Evolutionary conservation across 495 filamentous ascomycete genomes (phyloP), one percentile per base, ranked within the genome.

Genomic region (Glutinoglossum americanum): DNA sequence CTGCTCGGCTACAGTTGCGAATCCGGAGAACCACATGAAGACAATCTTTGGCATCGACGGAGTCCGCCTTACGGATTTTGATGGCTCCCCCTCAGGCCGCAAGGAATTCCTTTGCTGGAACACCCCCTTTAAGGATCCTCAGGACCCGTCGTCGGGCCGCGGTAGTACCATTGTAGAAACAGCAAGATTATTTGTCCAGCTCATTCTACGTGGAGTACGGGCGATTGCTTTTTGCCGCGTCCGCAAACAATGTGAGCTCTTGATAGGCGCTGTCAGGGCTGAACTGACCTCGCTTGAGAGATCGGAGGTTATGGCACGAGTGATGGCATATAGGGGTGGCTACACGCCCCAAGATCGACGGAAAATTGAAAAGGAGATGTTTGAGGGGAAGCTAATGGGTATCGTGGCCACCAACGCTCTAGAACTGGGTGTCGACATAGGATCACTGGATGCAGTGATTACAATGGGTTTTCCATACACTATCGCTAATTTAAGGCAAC

Each of bases 101-200:
- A 99, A 99, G 64, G 89, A 95, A 65, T 97, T 97, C 58, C 68
- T 99, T 8, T 95, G 88, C 69, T 99, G 92, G 92, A 97, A 97
- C 61, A 95, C 93, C 1, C 93, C 92, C 1, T 95, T 82, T 71
- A 94, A 87, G 71, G 92, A 94, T 64, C 86, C 89, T 1, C 72
- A 73, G 8, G 92, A 97, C 67, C 87, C 89, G 11, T 77, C 84
- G 0, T 92, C 85, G 58, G 90, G 90, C 7, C 79, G 92, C 39
- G 88, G 84, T 28, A 83, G 90, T 67, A 82, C 80, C 25, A 79
- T 89, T 65, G 74, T 77, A 19, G 93, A 99, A 68, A 83, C 87
- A 6, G 85, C 93, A 26, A 82, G 82, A 35, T 71, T 99, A 9
- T 94, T 99, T 65, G 90, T 85, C 63, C 85, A 94, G 64, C 73